These are phyloP conservation scores for Reticulascus tulasneorum DNA, from an alignment of 2,329 filamentous ascomycete species.

Conservation along the genomic window DNA sequence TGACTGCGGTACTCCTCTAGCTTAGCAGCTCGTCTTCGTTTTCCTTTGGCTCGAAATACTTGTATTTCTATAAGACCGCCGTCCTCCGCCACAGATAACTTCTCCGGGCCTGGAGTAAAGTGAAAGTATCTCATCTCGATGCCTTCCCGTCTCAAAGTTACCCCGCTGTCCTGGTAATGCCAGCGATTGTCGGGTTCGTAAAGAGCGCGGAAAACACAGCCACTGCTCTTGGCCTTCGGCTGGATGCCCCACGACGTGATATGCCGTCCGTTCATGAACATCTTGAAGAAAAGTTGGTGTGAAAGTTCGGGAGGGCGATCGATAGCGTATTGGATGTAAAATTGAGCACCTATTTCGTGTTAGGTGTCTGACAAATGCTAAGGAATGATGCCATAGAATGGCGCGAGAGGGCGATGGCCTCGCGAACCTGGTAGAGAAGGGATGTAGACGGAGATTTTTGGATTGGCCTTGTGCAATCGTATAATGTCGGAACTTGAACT, in stretches of 20 bases:
- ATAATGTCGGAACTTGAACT: too few relatives aligned
- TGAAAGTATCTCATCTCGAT: constrained; percentile 48
- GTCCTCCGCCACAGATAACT: constrained; percentile 41
- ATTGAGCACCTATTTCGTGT: constrained; percentile 40
- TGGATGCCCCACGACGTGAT: constrained; percentile 51
- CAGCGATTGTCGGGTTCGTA: constrained; percentile 43
- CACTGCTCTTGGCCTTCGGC: constrained; percentile 25
- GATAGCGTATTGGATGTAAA: constrained; percentile 48
- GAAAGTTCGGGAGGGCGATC: constrained; percentile 26
- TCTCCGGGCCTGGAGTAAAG: constrained; percentile 36
- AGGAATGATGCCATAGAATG: neutral
- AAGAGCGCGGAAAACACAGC: constrained; percentile 41
- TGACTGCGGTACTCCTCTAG: constrained; percentile 42
- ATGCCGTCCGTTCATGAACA: constrained; percentile 50
- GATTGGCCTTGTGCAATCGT: constrained; percentile 30
- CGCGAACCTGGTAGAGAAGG: constrained; percentile 48
- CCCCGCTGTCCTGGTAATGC: constrained; percentile 32
- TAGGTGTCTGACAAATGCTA: neutral
- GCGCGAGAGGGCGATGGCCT: neutral
- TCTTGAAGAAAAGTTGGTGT: constrained; percentile 49
- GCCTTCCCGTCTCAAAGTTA: constrained; percentile 29
- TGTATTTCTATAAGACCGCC: constrained; percentile 53
- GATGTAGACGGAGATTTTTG: constrained; percentile 52
- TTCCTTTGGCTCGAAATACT: constrained; percentile 47
- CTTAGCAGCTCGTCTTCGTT: constrained; percentile 36